These are phyloP conservation scores for Podaxis carcinomalis DNA, from an alignment of 768 basidiomycete genomes.

Conservation along the genomic window DNA sequence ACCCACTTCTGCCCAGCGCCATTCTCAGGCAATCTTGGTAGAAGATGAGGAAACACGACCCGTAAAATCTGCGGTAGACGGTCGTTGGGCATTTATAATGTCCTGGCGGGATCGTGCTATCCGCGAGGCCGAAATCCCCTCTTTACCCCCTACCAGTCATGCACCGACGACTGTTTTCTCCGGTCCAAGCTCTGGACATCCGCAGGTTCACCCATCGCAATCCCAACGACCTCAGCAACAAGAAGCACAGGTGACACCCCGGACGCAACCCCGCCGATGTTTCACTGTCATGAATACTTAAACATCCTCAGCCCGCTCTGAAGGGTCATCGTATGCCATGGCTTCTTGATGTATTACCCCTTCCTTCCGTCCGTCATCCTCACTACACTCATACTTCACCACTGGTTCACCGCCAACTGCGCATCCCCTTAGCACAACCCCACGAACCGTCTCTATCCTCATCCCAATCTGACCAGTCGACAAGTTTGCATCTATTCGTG, in stretches of 20 bases:
- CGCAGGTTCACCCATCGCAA: background rate
- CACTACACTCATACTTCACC: background rate
- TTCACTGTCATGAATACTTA: conserved; percentile 7
- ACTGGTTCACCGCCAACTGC: background rate
- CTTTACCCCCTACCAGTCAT: conserved; percentile 7
- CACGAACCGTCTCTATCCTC: background rate
- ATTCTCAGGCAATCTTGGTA: background rate
- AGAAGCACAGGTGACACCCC: background rate
- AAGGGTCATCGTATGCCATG: background rate
- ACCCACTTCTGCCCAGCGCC: background rate
- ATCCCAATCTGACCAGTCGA: background rate
- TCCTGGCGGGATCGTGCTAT: conserved; percentile 9
- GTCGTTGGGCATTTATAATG: conserved; percentile 2
- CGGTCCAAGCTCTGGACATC: background rate
- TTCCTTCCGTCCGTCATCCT: background rate
- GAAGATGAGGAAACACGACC: conserved; percentile 1
- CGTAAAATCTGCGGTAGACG: background rate
- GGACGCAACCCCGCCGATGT: background rate
- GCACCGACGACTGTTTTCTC: conserved; percentile 6
- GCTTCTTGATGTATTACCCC: background rate
- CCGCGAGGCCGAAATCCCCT: conserved; percentile 5
- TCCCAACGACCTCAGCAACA: background rate
- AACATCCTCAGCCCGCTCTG: background rate
- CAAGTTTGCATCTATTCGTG: background rate
- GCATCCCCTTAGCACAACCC: background rate